These are phyloP conservation scores for Phytopythium ostracodes DNA, from an alignment of 352 stramenopile genomes.

Conservation along the genomic window DNA sequence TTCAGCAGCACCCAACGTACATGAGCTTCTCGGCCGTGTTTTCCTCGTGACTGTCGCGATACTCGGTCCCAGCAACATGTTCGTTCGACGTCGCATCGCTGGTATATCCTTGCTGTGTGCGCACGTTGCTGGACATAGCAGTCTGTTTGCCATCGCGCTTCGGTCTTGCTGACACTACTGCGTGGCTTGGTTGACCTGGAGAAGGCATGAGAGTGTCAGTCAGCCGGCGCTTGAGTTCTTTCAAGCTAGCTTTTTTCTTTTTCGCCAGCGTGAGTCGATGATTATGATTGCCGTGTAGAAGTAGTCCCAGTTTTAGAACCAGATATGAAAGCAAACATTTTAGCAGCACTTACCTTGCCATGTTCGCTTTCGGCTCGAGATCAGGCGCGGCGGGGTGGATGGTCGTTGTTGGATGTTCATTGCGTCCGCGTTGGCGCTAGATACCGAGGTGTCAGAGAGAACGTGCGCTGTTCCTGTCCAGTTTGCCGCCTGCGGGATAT, in stretches of 20 bases:
- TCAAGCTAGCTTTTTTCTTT: not conserved
- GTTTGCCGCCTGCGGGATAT: not conserved
- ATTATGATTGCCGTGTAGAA: not conserved
- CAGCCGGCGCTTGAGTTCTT: not conserved
- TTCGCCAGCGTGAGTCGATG: not conserved
- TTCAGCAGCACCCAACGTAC: not conserved
- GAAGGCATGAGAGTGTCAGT: not conserved
- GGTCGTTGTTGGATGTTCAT: not conserved
- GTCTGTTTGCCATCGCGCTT: not conserved
- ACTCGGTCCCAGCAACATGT: too few species aligned
- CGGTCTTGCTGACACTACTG: not conserved
- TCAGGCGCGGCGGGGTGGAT: too few species aligned
- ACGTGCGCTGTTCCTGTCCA: not conserved
- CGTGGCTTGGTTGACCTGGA: not conserved
- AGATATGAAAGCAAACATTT: not conserved
- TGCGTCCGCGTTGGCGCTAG: not conserved
- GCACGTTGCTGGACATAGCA: not conserved
- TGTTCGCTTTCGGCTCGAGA: not conserved
- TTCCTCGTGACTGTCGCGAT: not conserved
- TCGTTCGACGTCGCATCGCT: too few species aligned
- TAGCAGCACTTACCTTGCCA: slow-evolving; percentile 2
- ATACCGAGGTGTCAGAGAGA: not conserved
- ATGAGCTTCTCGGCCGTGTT: not conserved
- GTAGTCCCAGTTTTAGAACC: slow-evolving; percentile 4
- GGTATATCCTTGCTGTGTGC: not conserved